Evolutionary conservation across 139 green algal species (phyloP).

Genomic region (Chlorella sp.): DNA sequence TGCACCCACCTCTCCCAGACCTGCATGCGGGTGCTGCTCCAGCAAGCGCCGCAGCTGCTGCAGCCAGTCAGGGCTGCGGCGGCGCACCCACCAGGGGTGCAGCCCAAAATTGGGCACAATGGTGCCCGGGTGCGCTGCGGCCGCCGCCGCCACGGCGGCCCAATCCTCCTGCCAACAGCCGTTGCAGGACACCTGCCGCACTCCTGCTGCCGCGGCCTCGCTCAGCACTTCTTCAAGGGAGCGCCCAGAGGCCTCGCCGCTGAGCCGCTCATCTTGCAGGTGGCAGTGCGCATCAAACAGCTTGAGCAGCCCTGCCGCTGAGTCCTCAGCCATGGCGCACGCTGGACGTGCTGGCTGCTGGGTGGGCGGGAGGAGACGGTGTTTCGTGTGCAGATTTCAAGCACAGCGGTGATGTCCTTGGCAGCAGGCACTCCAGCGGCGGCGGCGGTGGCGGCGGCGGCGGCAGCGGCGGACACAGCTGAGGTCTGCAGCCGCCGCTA

Average conservation of each 20-base stretch:
- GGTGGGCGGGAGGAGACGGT: too few species aligned
- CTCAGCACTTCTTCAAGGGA: conserved; percentile 14
- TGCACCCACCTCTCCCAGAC: conserved; percentile 57
- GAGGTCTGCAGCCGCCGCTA: too few species aligned
- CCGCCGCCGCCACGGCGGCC: conserved; percentile 35
- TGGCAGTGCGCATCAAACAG: conserved; percentile 63
- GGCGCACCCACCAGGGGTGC: conserved; percentile 62
- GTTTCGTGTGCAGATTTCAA: too few species aligned
- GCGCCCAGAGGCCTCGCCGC: neutral
- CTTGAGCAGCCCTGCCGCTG: neutral
- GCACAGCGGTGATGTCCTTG: too few species aligned
- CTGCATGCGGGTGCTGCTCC: conserved; percentile 28
- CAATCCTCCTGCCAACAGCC: conserved; percentile 58
- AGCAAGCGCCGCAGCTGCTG: conserved; percentile 43
- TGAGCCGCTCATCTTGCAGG: conserved; percentile 52
- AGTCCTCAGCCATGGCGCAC: too few species aligned
- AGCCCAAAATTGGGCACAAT: conserved; percentile 60
- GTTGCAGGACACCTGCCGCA: conserved; percentile 41
- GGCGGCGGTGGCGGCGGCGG: too few species aligned
- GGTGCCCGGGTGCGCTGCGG: neutral
- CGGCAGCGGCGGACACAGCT: too few species aligned
- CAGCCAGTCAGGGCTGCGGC: conserved; percentile 44
- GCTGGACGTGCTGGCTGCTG: too few species aligned
- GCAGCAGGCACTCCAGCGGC: too few species aligned
- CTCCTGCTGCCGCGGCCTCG: neutral